phyloP scores from a whole-genome alignment of 2,329 filamentous ascomycete genomes.

The Fusarium mangiferae region DNA sequence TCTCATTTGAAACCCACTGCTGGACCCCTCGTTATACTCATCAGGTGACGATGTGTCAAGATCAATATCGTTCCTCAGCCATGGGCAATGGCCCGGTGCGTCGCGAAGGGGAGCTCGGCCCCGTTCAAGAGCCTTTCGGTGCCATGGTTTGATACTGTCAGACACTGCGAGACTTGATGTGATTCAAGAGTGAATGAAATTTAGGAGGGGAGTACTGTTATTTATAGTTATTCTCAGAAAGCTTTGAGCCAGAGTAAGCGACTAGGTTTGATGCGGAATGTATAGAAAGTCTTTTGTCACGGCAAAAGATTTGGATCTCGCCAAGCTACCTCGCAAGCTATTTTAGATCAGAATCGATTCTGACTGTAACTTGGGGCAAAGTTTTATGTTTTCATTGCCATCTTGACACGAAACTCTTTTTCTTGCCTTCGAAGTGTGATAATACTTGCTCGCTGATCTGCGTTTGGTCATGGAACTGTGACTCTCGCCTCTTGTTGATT shows the following conservation, averaged over 20 bases:
- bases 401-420: too few species aligned
- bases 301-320: not conserved
- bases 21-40: not conserved
- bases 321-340: not conserved
- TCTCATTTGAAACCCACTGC: accelerated
- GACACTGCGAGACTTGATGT: not conserved
- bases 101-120: not conserved
- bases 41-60: not conserved
- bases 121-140: not conserved
- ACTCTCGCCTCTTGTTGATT: too few species aligned
- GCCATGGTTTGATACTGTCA: not conserved
- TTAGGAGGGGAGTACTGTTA: too few species aligned
- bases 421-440: too few species aligned
- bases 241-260: not conserved
- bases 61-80: not conserved
- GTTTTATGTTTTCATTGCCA: too few species aligned
- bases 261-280: too few species aligned
- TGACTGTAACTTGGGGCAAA: too few species aligned
- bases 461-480: too few species aligned
- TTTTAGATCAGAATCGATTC: too few species aligned
- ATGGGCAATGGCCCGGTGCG: not conserved
- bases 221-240: not conserved
- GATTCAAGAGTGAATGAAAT: too few species aligned
- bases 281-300: too few species aligned
- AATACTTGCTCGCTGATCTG: too few species aligned